Evolutionary conservation across 352 stramenopile species (phyloP).

Genomic region (Pythium aristosporum): DNA sequence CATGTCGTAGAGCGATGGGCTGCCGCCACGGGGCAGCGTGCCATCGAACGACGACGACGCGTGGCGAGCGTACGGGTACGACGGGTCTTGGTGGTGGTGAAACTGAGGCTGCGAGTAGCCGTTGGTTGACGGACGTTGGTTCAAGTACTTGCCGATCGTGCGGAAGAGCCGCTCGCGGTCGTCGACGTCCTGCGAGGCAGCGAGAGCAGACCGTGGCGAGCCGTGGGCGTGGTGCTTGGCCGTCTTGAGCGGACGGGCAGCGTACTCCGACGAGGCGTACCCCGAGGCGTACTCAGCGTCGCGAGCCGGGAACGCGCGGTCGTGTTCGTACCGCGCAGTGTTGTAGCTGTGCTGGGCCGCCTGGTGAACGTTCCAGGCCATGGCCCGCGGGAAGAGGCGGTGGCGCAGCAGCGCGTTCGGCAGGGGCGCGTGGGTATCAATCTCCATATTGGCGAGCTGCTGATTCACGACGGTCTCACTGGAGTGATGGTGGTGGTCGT

Average conservation of each 20-base stretch:
- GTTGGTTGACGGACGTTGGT: constrained; percentile 9
- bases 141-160: constrained; percentile 54
- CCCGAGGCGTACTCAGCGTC: background rate
- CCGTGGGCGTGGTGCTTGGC: constrained; percentile 11
- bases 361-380: constrained; percentile 57
- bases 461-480: constrained; percentile 7
- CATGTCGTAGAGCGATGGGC: constrained; percentile 20
- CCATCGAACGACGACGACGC: background rate
- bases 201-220: background rate
- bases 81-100: background rate
- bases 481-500: background rate
- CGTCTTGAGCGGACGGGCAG: constrained; percentile 6
- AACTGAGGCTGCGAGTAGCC: background rate
- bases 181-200: constrained; percentile 9
- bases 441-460: constrained; percentile 19
- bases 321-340: constrained; percentile 6
- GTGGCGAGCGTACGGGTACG: constrained; percentile 1
- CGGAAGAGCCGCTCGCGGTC: constrained; percentile 47
- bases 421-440: constrained; percentile 6
- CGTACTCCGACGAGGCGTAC: background rate
- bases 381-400: constrained; percentile 59
- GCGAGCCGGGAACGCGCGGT: background rate
- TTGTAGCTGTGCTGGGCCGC: background rate
- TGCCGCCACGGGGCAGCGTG: background rate
- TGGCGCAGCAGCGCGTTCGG: constrained; percentile 35